A percentile compares a stretch with the other conserved stretches of the same genome.
Evolutionary conservation across 768 basidiomycete genomes (phyloP).

Genomic region (Collybia mongolica): DNA sequence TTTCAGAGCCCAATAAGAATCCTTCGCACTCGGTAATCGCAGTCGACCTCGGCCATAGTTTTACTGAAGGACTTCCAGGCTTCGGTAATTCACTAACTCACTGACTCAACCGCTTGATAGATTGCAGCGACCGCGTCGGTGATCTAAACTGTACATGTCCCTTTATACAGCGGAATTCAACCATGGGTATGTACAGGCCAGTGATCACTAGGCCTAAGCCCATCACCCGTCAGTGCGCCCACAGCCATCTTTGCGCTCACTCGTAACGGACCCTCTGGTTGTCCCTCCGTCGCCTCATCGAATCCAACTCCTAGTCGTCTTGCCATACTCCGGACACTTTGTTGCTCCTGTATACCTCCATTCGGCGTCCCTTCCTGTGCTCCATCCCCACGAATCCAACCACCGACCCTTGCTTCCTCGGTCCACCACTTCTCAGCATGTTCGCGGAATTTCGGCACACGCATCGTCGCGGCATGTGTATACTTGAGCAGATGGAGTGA

Average conservation of each 20-base stretch:
- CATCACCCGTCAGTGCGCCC: conserved; percentile 27
- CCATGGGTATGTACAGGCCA: conserved; percentile 16
- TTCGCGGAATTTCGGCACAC: conserved; percentile 45
- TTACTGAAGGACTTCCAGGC: no score
- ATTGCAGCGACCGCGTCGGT: not conserved
- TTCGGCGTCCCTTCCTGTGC: conserved; percentile 6
- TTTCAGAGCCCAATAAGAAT: no score
- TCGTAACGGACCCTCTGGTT: conserved; percentile 28
- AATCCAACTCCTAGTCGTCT: conserved; percentile 43
- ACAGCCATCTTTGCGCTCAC: conserved; percentile 31
- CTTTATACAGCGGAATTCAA: no score
- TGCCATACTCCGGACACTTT: conserved; percentile 42
- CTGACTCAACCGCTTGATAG: not conserved
- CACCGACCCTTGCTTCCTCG: conserved; percentile 50
- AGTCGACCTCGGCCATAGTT: no score
- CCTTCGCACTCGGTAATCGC: no score
- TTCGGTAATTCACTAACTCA: no score
- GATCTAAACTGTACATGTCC: not conserved
- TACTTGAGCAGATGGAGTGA: conserved; percentile 57
- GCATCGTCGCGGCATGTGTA: conserved; percentile 55
- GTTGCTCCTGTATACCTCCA: conserved; percentile 30
- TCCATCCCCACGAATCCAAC: conserved; percentile 45
- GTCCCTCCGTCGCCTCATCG: conserved; percentile 21
- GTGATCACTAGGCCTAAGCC: conserved; percentile 26
- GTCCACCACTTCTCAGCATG: conserved; percentile 58